A percentile compares a stretch with the other conserved stretches of the same genome.
Evolutionary conservation across 2,329 filamentous ascomycete genomes (phyloP).

Genomic region (Sporothrix brunneoviolacea): DNA sequence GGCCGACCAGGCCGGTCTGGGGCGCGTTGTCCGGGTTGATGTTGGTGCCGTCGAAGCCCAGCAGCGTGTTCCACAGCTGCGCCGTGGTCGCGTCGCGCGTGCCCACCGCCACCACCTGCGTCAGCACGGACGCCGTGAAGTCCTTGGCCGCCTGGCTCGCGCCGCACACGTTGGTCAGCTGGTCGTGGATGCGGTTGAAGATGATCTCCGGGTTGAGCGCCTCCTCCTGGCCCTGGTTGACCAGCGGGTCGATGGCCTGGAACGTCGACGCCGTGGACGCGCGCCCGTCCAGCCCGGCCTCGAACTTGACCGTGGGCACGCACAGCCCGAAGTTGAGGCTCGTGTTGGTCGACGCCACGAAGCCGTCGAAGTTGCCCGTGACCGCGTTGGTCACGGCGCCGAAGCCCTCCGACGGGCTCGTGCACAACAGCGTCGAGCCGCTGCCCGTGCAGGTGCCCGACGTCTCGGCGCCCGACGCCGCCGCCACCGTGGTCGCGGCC

Average conservation of each 20-base stretch:
- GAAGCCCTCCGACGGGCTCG: constrained; percentile 9
- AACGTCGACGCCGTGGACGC: constrained; percentile 57
- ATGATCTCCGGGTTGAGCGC: constrained; percentile 68
- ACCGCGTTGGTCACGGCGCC: constrained; percentile 17
- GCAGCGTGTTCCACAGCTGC: constrained; percentile 33
- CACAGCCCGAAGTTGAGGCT: constrained; percentile 46
- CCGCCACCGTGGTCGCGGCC: background rate
- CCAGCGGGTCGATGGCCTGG: constrained; percentile 57
- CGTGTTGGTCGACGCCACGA: constrained; percentile 15
- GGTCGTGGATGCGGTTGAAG: constrained; percentile 65
- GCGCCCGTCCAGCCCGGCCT: constrained; percentile 52
- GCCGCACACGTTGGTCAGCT: constrained; percentile 59
- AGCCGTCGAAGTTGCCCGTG: constrained; percentile 17
- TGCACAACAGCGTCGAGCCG: constrained; percentile 12
- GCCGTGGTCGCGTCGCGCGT: constrained; percentile 32
- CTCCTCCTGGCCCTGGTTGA: constrained; percentile 57
- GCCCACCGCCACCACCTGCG: constrained; percentile 27
- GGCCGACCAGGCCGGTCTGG: constrained; percentile 31
- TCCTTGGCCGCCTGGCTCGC: constrained; percentile 54
- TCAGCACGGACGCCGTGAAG: constrained; percentile 46
- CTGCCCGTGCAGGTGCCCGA: constrained; percentile 10
- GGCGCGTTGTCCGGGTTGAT: constrained; percentile 35
- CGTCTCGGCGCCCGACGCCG: background rate
- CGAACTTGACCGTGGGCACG: constrained; percentile 52
- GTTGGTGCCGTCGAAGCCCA: constrained; percentile 34